phyloP scores from a whole-genome alignment of 345 rosid genomes.

The Citrus australasica region DNA sequence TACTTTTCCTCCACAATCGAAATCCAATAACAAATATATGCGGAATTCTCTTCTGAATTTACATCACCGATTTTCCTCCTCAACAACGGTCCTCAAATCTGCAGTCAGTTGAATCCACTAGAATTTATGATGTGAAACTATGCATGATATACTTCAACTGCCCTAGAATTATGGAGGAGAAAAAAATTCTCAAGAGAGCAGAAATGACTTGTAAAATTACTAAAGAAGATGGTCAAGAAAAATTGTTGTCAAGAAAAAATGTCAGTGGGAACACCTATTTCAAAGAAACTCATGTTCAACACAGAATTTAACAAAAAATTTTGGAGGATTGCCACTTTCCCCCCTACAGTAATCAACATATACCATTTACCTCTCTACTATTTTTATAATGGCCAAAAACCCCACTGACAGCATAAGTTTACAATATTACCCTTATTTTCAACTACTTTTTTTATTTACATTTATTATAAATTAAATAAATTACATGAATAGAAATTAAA shows the following conservation, averaged over 20 bases:
- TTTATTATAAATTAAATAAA: no score
- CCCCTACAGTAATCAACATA: no score
- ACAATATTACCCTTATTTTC: no score
- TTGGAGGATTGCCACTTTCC: no score
- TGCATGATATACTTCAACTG: background rate
- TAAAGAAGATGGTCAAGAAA: background rate
- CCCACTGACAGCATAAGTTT: no score
- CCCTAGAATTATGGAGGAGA: background rate
- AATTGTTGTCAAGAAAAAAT: background rate
- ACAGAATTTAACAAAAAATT: background rate
- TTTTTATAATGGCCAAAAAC: no score
- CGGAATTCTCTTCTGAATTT: slow-evolving; percentile 1
- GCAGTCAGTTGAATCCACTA: background rate
- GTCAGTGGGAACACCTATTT: background rate
- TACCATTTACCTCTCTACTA: no score
- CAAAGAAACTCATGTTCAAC: background rate
- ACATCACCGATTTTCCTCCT: background rate
- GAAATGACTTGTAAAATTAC: background rate
- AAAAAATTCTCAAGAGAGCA: background rate
- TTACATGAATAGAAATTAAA: no score
- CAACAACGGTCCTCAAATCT: background rate
- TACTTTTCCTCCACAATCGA: background rate
- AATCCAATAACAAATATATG: background rate
- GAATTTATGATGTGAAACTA: background rate
- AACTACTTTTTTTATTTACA: no score